Evolutionary conservation across 2,329 filamentous ascomycete genomes (phyloP).

Genomic region (Epichloe scottii): DNA sequence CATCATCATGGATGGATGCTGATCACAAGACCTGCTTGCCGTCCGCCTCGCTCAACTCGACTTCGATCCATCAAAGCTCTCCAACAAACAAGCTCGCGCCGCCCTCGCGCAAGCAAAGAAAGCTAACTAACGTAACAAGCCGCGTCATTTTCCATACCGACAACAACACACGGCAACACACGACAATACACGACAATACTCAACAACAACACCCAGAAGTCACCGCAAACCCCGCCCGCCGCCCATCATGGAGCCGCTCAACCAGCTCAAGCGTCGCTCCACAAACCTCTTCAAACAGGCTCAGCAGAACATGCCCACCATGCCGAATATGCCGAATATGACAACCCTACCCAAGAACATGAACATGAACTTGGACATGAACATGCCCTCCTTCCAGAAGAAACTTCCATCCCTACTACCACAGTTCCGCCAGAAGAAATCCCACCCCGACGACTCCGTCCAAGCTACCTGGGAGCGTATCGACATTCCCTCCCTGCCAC

Average conservation of each 20-base stretch:
- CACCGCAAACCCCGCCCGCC: neutral
- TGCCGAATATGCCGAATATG: constrained; percentile 23
- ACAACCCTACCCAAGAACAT: constrained; percentile 21
- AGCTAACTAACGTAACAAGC: too few relatives aligned
- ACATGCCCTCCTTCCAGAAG: constrained; percentile 3
- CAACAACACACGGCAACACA: too few relatives aligned
- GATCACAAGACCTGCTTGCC: too few relatives aligned
- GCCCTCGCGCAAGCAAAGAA: too few relatives aligned
- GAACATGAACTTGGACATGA: constrained; percentile 3
- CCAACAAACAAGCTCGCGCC: too few relatives aligned
- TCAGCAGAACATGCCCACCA: constrained; percentile 30
- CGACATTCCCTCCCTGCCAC: constrained; percentile 42
- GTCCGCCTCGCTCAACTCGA: too few relatives aligned
- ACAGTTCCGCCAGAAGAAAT: constrained; percentile 15
- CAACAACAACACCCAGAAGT: neutral
- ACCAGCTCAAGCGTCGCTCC: constrained; percentile 40
- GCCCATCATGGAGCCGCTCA: constrained; percentile 39
- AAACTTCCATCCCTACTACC: constrained; percentile 3
- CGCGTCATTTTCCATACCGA: too few relatives aligned
- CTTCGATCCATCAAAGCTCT: too few relatives aligned
- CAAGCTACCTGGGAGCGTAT: constrained; percentile 48
- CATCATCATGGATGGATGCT: too few relatives aligned
- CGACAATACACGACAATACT: too few relatives aligned
- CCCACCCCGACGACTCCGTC: constrained; percentile 21
- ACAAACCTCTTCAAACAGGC: constrained; percentile 39